phyloP scores from a whole-genome alignment of 2,329 filamentous ascomycete genomes.

The Colletotrichum sp. region DNA sequence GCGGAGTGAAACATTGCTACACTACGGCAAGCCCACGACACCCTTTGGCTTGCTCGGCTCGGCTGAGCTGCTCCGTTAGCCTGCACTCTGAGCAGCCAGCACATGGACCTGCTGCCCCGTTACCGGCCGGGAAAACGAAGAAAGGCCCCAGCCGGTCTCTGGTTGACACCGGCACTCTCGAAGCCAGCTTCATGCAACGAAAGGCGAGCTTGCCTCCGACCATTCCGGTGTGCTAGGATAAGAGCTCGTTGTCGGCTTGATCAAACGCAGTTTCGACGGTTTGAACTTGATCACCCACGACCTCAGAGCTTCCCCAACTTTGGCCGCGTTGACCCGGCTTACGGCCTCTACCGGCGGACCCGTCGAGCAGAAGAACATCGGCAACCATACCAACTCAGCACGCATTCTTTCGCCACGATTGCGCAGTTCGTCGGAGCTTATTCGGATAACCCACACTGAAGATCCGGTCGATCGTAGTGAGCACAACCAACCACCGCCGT shows the following conservation, averaged over 20 bases:
- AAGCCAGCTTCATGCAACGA: neutral
- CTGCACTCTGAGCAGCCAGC: neutral
- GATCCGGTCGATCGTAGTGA: neutral
- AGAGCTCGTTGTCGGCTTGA: neutral
- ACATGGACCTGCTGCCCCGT: neutral
- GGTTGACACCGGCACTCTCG: neutral
- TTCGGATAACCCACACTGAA: neutral
- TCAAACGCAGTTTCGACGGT: neutral
- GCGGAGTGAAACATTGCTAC: slow-evolving; percentile 7
- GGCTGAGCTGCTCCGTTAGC: neutral
- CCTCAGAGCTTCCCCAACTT: neutral
- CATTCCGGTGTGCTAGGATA: neutral
- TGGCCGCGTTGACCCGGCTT: neutral
- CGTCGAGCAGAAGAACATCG: neutral
- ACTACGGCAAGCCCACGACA: neutral
- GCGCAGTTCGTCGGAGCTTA: neutral
- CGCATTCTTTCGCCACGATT: slow-evolving; percentile 3
- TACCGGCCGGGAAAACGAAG: neutral
- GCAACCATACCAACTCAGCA: neutral
- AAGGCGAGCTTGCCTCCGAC: neutral
- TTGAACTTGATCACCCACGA: neutral
- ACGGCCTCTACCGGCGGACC: neutral
- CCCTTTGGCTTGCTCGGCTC: neutral
- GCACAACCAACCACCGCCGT: neutral
- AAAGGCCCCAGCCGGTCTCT: neutral